Conservation (phyloP, 148 eudicot species). For the Vaccinium vitisidaea region DNA sequence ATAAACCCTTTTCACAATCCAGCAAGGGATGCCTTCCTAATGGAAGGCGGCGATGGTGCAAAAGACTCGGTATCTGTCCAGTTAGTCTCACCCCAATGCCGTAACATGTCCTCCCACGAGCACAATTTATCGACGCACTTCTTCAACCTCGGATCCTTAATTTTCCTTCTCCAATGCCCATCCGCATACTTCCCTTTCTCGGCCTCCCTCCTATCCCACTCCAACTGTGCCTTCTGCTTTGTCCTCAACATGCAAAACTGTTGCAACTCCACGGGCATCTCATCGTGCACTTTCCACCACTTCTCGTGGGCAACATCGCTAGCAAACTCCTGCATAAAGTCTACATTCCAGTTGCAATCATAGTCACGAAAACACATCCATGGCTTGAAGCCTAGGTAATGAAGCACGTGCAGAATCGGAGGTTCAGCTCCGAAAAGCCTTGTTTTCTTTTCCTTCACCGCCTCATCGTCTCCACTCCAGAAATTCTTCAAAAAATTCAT, state of each 20-base stretch:
- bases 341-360: constrained; percentile 74
- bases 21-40: constrained; percentile 2
- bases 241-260: constrained; percentile 51
- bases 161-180: constrained; percentile 58
- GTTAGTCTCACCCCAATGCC: constrained; percentile 76
- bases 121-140: constrained; percentile 61
- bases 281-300: constrained; percentile 85
- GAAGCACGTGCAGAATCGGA: constrained; percentile 62
- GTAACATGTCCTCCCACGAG: constrained; percentile 68
- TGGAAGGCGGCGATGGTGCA: constrained; percentile 36
- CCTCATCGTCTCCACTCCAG: constrained; percentile 73
- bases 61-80: constrained; percentile 52
- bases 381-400: constrained; percentile 73
- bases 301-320: constrained; percentile 67
- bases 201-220: constrained; percentile 64
- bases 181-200: constrained; percentile 55
- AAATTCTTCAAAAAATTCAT: constrained; percentile 74
- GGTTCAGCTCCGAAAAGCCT: constrained; percentile 73
- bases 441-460: constrained; percentile 47
- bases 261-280: constrained; percentile 59
- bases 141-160: constrained; percentile 47
- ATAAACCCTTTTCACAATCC: background rate
- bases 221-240: constrained; percentile 69
- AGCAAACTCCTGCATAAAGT: constrained; percentile 64
- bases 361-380: constrained; percentile 80